Evolutionary conservation across 164 flowering plant genomes (phyloP).

Genomic region (Magnolia sinica): DNA sequence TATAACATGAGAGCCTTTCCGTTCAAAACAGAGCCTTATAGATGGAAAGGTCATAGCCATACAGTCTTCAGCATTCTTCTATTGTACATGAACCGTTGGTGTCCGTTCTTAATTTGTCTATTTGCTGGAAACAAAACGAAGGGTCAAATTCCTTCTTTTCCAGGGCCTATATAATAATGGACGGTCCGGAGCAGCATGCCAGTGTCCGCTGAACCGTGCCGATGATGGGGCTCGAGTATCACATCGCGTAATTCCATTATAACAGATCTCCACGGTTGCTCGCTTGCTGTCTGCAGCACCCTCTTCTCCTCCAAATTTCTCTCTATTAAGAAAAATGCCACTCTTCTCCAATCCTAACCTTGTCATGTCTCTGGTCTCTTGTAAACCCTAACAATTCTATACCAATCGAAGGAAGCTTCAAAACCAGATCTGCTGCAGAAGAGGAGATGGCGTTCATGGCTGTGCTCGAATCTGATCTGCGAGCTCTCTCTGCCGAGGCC

Average conservation of each 20-base stretch:
- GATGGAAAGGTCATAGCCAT: too few relatives aligned
- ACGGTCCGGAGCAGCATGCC: too few relatives aligned
- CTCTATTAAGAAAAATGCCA: neutral
- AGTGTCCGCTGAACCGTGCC: too few relatives aligned
- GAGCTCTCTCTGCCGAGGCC: constrained; percentile 91
- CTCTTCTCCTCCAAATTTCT: neutral
- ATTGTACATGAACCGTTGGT: too few relatives aligned
- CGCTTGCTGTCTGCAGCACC: neutral
- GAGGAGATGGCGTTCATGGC: constrained; percentile 81
- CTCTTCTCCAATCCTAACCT: neutral
- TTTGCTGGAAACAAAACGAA: too few relatives aligned
- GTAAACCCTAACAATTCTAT: neutral
- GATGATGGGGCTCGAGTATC: too few relatives aligned
- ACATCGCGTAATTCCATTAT: neutral
- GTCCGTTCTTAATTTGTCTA: too few relatives aligned
- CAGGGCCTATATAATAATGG: too few relatives aligned
- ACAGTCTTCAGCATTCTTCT: too few relatives aligned
- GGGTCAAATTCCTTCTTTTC: too few relatives aligned
- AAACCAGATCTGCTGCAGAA: neutral
- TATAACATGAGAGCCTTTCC: too few relatives aligned
- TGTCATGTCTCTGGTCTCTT: neutral
- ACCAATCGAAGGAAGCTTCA: neutral
- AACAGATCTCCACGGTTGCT: neutral
- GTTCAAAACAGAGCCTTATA: too few relatives aligned
- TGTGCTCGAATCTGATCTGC: constrained; percentile 90